A percentile compares a stretch with the other conserved stretches of the same genome.
These are phyloP conservation scores for Taphrina communis DNA, from an alignment of 1,139 yeast genomes.

Conservation along the genomic window DNA sequence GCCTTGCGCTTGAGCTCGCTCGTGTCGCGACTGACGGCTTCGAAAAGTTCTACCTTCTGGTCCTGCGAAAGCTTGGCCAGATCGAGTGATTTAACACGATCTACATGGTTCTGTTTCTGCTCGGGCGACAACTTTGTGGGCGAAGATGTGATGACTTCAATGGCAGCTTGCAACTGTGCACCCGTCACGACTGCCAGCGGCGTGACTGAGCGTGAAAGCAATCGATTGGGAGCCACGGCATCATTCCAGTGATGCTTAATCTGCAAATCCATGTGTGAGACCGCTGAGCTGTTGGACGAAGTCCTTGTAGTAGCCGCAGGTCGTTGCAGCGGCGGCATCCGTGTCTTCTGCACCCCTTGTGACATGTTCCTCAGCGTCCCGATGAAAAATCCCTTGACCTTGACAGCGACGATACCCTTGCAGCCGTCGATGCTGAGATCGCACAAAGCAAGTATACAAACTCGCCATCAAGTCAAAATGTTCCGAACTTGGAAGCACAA, in stretches of 20 bases:
- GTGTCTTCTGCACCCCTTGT: background rate
- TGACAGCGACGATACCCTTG: too few relatives aligned
- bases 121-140: slow-evolving; percentile 41
- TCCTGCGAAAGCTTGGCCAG: slow-evolving; percentile 14
- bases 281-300: slow-evolving; percentile 12
- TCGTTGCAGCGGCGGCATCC: slow-evolving; percentile 6
- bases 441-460: too few relatives aligned
- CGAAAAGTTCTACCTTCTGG: slow-evolving; percentile 17
- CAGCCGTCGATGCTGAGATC: too few relatives aligned
- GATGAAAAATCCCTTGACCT: too few relatives aligned
- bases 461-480: background rate
- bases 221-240: slow-evolving; percentile 9
- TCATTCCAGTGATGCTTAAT: slow-evolving; percentile 33
- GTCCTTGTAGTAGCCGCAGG: slow-evolving; percentile 7
- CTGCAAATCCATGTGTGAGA: slow-evolving; percentile 25
- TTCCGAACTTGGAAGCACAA: background rate
- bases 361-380: background rate
- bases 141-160: slow-evolving; percentile 67
- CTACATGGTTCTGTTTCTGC: slow-evolving; percentile 27
- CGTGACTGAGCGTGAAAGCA: slow-evolving; percentile 16
- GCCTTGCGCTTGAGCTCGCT: slow-evolving; percentile 28
- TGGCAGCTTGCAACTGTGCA: background rate
- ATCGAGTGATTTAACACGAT: slow-evolving; percentile 11
- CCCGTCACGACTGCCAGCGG: slow-evolving; percentile 2
- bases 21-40: slow-evolving; percentile 6